Percentiles rank a stretch among this genome's conserved stretches.
phyloP scores from a whole-genome alignment of 176 grass and related monocot species.

The Musa schizocarpa region DNA sequence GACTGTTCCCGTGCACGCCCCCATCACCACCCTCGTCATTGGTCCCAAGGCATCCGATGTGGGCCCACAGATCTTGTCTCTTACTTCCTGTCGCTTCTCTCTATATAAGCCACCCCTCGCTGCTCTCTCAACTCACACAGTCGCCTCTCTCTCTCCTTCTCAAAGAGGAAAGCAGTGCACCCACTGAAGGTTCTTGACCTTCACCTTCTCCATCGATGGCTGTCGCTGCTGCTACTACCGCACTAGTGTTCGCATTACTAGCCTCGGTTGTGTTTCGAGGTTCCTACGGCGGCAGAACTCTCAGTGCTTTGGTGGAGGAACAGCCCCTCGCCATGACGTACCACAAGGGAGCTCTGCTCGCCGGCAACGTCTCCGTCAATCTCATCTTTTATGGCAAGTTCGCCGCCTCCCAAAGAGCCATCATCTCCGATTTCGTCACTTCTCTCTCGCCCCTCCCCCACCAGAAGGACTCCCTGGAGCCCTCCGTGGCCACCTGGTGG shows the following conservation, averaged over 20 bases:
- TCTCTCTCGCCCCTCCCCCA: slow-evolving; percentile 25
- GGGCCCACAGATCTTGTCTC: too few relatives aligned
- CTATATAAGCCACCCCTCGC: too few relatives aligned
- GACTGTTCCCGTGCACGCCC: too few relatives aligned
- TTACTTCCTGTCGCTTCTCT: too few relatives aligned
- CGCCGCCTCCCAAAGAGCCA: slow-evolving; percentile 39
- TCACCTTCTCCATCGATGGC: neutral
- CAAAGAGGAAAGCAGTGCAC: too few relatives aligned
- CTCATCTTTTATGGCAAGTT: slow-evolving; percentile 61
- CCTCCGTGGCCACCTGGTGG: slow-evolving; percentile 59
- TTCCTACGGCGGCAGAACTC: neutral
- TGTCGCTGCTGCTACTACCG: neutral
- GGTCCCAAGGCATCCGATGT: too few relatives aligned
- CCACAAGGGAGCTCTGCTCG: slow-evolving; percentile 54
- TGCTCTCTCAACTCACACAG: too few relatives aligned
- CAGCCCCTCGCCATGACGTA: slow-evolving; percentile 34
- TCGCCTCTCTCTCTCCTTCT: too few relatives aligned
- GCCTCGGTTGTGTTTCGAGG: neutral
- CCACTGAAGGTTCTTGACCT: neutral
- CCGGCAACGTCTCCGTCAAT: slow-evolving; percentile 42
- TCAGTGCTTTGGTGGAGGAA: neutral
- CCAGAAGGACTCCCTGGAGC: slow-evolving; percentile 5
- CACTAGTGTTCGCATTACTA: neutral
- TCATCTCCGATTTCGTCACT: slow-evolving; percentile 57
- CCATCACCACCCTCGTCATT: too few relatives aligned